Percentiles rank a stretch among this genome's conserved stretches.
Evolutionary conservation across 805 yeast species (phyloP).

Genomic region (Saccharomycopsis sp.): DNA sequence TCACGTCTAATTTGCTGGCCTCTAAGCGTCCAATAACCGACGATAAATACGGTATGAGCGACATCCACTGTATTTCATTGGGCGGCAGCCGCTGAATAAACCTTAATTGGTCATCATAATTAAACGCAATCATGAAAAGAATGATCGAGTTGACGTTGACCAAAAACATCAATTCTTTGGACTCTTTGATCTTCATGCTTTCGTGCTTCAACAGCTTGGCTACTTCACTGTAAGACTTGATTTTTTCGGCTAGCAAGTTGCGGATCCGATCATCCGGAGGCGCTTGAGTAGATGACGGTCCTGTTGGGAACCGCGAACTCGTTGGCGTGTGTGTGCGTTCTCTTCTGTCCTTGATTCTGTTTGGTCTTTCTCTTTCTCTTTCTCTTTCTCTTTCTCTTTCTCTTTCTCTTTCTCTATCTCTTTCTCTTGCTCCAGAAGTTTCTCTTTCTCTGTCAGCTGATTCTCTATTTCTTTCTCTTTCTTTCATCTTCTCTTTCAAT

Average conservation of each 20-base stretch:
- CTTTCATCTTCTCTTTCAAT: not conserved
- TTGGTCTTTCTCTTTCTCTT: not conserved
- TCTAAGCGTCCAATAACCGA: slow-evolving; percentile 7
- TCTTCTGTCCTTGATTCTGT: not conserved
- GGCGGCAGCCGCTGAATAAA: slow-evolving; percentile 4
- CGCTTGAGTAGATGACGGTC: not conserved
- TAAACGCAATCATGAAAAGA: slow-evolving; percentile 17
- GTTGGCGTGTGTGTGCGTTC: not conserved
- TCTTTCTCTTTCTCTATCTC: not conserved
- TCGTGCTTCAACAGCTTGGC: slow-evolving; percentile 1
- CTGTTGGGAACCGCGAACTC: not conserved
- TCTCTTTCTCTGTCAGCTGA: not conserved
- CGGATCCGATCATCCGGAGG: not conserved
- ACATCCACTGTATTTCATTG: slow-evolving; percentile 16
- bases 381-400: not conserved
- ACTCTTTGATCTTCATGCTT: not conserved
- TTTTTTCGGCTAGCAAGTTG: not conserved
- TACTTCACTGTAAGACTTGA: not conserved
- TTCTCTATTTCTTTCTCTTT: not conserved
- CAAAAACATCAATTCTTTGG: not conserved
- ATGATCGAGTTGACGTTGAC: slow-evolving; percentile 9
- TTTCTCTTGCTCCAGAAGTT: not conserved
- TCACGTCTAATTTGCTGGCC: not conserved
- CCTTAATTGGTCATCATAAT: slow-evolving; percentile 16
- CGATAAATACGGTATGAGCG: slow-evolving; percentile 14